Conservation (phyloP, 1,139 yeast genomes). For the Magnusiomyces ingens region DNA sequence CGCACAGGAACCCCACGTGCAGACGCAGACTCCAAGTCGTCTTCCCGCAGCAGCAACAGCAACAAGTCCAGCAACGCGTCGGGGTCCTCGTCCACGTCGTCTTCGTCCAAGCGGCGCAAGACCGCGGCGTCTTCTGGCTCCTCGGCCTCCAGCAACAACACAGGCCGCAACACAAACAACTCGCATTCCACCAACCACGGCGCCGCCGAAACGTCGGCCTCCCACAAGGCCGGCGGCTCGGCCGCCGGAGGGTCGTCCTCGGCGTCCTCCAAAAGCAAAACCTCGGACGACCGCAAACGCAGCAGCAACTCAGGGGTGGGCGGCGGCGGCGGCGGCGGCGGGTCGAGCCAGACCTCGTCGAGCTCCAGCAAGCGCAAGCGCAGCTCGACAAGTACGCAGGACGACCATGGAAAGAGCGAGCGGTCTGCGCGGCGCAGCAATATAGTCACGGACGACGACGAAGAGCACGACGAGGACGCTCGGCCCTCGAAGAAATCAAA, state of each 20-base stretch:
- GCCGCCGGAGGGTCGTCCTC: slow-evolving; percentile 3
- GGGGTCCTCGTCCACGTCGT: slow-evolving; percentile 1
- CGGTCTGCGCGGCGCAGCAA: too few species aligned
- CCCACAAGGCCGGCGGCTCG: too few species aligned
- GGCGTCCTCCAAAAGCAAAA: slow-evolving; percentile 10
- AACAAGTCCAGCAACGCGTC: slow-evolving; percentile 4
- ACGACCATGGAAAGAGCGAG: not conserved
- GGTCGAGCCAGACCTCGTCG: slow-evolving; percentile 4
- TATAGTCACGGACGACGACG: too few species aligned
- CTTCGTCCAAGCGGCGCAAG: slow-evolving; percentile 11
- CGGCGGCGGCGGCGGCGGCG: slow-evolving; percentile 15
- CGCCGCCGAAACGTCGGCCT: not conserved
- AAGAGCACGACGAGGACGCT: too few species aligned
- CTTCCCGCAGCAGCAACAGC: slow-evolving; percentile 13
- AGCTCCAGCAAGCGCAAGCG: not conserved
- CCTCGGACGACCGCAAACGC: slow-evolving; percentile 6
- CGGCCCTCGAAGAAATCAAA: too few species aligned
- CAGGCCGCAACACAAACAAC: slow-evolving; percentile 2
- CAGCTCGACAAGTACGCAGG: not conserved
- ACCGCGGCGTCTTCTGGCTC: slow-evolving; percentile 10
- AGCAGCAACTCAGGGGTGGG: slow-evolving; percentile 6
- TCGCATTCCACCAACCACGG: slow-evolving; percentile 3
- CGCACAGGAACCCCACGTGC: slow-evolving; percentile 14
- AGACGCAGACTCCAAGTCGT: slow-evolving; percentile 6
- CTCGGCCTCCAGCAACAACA: not conserved